Evolutionary conservation across 1,139 yeast species (phyloP), one percentile per base, ranked within the genome.

Genomic region (Sugiyamaella xylanicola): DNA sequence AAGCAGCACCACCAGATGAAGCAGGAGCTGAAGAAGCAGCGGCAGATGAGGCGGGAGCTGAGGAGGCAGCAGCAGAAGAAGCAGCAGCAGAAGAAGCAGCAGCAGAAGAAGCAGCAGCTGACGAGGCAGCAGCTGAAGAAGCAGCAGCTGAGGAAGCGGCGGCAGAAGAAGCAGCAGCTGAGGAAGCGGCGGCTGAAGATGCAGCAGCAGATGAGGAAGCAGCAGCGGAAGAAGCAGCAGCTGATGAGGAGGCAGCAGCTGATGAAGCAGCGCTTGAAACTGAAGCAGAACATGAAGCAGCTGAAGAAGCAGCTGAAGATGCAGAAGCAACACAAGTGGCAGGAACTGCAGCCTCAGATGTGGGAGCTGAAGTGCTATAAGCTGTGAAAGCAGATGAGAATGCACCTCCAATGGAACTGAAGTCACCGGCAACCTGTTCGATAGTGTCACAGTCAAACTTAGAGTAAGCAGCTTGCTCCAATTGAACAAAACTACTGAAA

Each of bases 401-500:
- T 36, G 54, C 61, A 50, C 13, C 45, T 52, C 57, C 54, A 55
- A 59, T 43, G 27, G 55, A 44, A 15, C 40, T 47, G 22, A 29
- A 32, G 53, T 53, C 58, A 29, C 56, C 50, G 22, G 56, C 40
- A 20, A 40, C 37, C 20, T 15, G 11, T 16, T 39, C 21, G n/a
- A 39, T 39, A 32, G 48, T 20, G 15, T 39, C 22, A 15, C 25
- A 15, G 15, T 27, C 48, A 21, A 22, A n/a, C 9, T 11, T 20
- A 11, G 40, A 51, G 39, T 47, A 48, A 36, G 60, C 51, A 19
- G 58, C 56, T 1, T 39, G n/a, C 47, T 54, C 54, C 22, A 60
- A 40, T 17, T 47, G 35, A 48, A 43, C 52, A 40, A 54, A 46
- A 39, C 47, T 21, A 21, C 39, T 27, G 29, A 56, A 54, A 15